These are phyloP conservation scores for Penicillium bovifimosum DNA, from an alignment of 495 filamentous ascomycete species.

Conservation along the genomic window DNA sequence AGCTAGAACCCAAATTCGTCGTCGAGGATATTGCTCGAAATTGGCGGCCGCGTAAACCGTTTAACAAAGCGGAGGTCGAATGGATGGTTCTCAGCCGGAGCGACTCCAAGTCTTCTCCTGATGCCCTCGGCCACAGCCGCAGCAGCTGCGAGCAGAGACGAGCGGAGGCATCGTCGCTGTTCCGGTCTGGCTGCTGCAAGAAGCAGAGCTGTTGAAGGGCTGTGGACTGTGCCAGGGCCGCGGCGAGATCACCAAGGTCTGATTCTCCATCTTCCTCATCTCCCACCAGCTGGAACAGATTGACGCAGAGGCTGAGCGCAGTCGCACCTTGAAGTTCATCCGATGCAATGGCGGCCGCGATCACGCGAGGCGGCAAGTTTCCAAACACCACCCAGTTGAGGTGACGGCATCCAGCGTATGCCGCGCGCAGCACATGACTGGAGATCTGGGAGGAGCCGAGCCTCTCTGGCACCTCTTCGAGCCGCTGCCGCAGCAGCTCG, in stretches of 20 bases:
- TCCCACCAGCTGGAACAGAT: conserved; percentile 1
- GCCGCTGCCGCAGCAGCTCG: conserved; percentile 11
- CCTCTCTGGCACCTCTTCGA: conserved; percentile 14
- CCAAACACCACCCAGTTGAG: conserved; percentile 15
- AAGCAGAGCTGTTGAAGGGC: conserved; percentile 14
- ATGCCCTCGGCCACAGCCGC: not conserved
- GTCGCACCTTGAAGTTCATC: conserved; percentile 11
- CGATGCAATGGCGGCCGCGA: conserved; percentile 11
- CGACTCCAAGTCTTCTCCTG: conserved; percentile 8
- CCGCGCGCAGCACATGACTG: conserved; percentile 10
- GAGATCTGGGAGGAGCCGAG: conserved; percentile 13
- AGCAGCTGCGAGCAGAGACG: conserved; percentile 7
- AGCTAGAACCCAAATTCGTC: not conserved
- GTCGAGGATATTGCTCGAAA: not conserved
- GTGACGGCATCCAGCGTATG: conserved; percentile 7
- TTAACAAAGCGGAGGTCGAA: conserved; percentile 12
- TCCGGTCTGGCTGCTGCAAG: conserved; percentile 10
- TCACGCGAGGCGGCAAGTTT: conserved; percentile 3
- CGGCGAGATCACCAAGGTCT: conserved; percentile 6
- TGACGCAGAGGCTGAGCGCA: conserved; percentile 16
- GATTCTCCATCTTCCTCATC: not conserved
- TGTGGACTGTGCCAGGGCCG: conserved; percentile 10
- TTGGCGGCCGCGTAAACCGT: conserved; percentile 6
- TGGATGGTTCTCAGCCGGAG: conserved; percentile 13
- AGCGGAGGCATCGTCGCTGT: conserved; percentile 11